Evolutionary conservation across 23 red algal genomes (phyloP).

Genomic region (Gracilaria caudata): DNA sequence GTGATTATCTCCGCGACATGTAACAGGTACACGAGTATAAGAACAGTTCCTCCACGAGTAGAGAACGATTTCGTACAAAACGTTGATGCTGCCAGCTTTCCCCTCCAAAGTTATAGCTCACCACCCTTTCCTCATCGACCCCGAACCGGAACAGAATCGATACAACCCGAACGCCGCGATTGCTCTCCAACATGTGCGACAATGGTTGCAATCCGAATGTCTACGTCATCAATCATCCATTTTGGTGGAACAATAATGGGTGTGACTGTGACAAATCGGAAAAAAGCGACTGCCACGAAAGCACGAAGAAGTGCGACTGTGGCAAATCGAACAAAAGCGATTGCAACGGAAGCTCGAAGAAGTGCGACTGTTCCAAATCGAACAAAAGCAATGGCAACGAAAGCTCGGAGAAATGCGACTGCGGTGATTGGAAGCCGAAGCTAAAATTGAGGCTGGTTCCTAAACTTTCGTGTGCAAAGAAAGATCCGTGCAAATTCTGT

Average conservation of each 20-base stretch:
- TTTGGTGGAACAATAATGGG: not conserved
- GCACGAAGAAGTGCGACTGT: not conserved
- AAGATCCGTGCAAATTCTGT: not conserved
- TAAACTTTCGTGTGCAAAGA: not conserved
- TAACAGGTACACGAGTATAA: too few relatives aligned
- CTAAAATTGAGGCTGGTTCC: not conserved
- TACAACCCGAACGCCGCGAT: not conserved
- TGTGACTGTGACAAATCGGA: not conserved
- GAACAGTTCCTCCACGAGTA: too few relatives aligned
- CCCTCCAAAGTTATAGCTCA: too few relatives aligned
- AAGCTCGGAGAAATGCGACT: not conserved
- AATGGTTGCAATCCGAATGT: not conserved
- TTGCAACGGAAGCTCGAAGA: not conserved
- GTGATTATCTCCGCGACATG: too few relatives aligned
- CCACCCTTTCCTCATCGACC: too few relatives aligned
- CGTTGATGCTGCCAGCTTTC: too few relatives aligned
- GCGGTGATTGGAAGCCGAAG: not conserved
- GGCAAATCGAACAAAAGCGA: not conserved
- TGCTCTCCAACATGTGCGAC: not conserved
- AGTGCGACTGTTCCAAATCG: not conserved
- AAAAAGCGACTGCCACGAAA: not conserved
- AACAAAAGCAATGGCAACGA: too few relatives aligned
- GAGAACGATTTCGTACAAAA: too few relatives aligned
- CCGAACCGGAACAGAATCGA: too few relatives aligned
- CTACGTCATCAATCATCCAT: not conserved